phyloP scores from a whole-genome alignment of 768 basidiomycete species.

The Podaxis sp. region DNA sequence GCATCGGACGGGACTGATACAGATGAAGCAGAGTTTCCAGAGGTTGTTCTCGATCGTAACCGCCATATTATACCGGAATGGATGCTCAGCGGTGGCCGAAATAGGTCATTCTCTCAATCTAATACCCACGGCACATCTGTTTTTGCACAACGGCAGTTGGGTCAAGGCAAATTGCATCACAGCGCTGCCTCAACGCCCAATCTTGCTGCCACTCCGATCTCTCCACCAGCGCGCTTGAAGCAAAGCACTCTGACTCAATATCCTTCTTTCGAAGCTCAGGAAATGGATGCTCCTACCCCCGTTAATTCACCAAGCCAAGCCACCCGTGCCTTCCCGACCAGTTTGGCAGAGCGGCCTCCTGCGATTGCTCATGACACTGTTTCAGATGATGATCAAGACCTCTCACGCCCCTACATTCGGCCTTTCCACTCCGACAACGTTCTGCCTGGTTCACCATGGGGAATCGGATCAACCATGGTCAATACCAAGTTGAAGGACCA shows the following conservation, averaged over 20 bases:
- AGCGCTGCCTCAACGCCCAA: conserved; percentile 72
- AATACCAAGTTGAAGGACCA: conserved; percentile 95
- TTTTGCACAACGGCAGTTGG: conserved; percentile 32
- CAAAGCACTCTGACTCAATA: conserved; percentile 40
- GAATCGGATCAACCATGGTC: conserved; percentile 88
- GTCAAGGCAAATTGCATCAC: conserved; percentile 38
- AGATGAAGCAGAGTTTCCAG: conserved; percentile 84
- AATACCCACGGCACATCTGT: conserved; percentile 31
- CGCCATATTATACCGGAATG: conserved; percentile 97
- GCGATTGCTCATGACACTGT: conserved; percentile 10
- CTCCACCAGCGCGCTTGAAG: conserved; percentile 19
- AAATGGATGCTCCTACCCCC: conserved; percentile 45
- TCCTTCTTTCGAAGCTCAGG: conserved; percentile 29
- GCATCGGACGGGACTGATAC: conserved; percentile 37
- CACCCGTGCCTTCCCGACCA: conserved; percentile 25
- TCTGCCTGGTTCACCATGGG: conserved; percentile 49
- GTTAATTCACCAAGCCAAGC: conserved; percentile 41
- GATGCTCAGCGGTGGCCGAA: conserved; percentile 59
- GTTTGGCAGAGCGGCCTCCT: conserved; percentile 20
- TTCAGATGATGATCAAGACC: conserved; percentile 28
- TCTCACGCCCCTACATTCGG: conserved; percentile 32
- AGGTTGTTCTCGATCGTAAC: conserved; percentile 87
- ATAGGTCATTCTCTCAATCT: conserved; percentile 47
- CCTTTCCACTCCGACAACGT: conserved; percentile 37
- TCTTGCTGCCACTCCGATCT: conserved; percentile 32